Evolutionary conservation across 148 eudicot genomes (phyloP).

Genomic region (Cornus florida): DNA sequence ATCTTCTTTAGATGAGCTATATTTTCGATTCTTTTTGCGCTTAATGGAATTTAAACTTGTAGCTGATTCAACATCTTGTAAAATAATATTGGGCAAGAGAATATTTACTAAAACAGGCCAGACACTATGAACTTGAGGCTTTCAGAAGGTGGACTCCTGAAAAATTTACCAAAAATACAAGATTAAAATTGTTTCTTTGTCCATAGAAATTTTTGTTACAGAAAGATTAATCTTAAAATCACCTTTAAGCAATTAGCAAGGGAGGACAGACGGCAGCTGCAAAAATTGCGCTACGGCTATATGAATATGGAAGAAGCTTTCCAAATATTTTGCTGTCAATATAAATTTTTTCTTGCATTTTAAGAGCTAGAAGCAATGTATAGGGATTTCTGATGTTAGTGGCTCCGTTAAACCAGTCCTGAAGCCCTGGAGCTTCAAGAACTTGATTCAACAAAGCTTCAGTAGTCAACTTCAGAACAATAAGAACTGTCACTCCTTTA

Average conservation of each 20-base stretch:
- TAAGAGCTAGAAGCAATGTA: constrained; percentile 83
- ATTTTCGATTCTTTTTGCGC: constrained; percentile 77
- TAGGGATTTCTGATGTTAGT: constrained; percentile 79
- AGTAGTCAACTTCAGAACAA: constrained; percentile 60
- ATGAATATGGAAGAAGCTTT: constrained; percentile 77
- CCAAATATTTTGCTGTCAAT: constrained; percentile 45
- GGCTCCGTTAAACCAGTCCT: constrained; percentile 84
- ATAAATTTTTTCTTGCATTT: constrained; percentile 59
- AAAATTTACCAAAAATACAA: constrained; percentile 11
- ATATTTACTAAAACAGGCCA: constrained; percentile 72
- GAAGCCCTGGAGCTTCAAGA: constrained; percentile 70
- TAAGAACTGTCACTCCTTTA: neutral
- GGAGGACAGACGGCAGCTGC: constrained; percentile 56
- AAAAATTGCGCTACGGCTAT: constrained; percentile 58
- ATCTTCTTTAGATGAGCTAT: constrained; percentile 75
- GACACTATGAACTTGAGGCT: constrained; percentile 87
- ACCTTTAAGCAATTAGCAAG: constrained; percentile 81
- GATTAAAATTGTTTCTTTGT: neutral
- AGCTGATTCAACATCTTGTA: constrained; percentile 51
- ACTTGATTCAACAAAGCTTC: constrained; percentile 63
- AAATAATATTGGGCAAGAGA: constrained; percentile 60
- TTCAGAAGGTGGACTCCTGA: constrained; percentile 93
- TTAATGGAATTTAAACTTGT: constrained; percentile 53
- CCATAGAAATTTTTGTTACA: neutral
- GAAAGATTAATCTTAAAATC: constrained; percentile 2